A percentile compares a stretch with the other conserved stretches of the same genome.
These are phyloP conservation scores for Capronia americana DNA, from an alignment of 2,329 filamentous ascomycete genomes.

Conservation along the genomic window DNA sequence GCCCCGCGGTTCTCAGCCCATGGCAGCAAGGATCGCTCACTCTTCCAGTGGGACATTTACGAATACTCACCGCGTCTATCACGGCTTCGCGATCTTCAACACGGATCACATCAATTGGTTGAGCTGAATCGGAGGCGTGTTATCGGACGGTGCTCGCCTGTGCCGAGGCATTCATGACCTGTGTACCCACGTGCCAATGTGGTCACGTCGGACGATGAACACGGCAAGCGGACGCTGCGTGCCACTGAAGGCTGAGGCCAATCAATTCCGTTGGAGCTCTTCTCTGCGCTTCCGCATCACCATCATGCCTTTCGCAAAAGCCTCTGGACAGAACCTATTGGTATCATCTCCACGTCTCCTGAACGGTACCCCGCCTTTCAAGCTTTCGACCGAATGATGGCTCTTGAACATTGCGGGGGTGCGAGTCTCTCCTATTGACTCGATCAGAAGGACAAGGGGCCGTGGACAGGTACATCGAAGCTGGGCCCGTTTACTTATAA, in stretches of 20 bases:
- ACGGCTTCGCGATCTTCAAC: background rate
- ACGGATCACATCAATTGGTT: background rate
- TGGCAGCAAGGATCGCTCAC: background rate
- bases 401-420: slow-evolving; percentile 5
- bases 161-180: background rate
- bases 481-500: background rate
- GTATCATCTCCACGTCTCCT: slow-evolving; percentile 4
- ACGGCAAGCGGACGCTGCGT: background rate
- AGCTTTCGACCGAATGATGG: slow-evolving; percentile 16
- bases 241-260: background rate
- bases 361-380: slow-evolving; percentile 23
- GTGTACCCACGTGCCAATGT: background rate
- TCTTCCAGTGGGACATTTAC: background rate
- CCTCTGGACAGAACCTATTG: background rate
- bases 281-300: background rate
- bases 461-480: background rate
- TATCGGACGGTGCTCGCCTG: background rate
- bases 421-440: slow-evolving; percentile 11
- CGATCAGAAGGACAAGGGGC: background rate
- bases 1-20: background rate
- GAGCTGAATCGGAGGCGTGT: background rate
- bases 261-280: background rate
- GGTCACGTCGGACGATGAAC: background rate
- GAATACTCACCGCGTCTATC: background rate
- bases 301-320: background rate